These are phyloP conservation scores for Cryphonectria carpinicola DNA, from an alignment of 2,329 filamentous ascomycete species.

Conservation along the genomic window DNA sequence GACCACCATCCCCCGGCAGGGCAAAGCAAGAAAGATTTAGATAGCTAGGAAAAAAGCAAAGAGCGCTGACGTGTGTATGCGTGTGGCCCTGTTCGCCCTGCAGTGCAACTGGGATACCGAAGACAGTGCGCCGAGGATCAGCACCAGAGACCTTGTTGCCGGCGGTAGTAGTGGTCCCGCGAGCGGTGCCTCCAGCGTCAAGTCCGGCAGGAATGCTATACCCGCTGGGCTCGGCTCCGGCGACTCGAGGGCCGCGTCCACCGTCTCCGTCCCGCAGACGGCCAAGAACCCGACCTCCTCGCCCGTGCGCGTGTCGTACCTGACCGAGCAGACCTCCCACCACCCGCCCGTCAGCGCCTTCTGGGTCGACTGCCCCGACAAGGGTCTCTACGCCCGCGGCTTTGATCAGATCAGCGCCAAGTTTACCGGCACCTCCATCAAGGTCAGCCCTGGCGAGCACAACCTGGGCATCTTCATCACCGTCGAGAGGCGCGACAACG, in stretches of 20 bases:
- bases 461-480: conserved; percentile 96
- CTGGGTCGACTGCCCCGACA: conserved; percentile 88
- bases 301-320: conserved; percentile 81
- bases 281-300: conserved; percentile 46
- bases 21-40: not conserved
- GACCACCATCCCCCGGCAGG: not conserved
- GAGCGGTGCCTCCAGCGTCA: conserved; percentile 54
- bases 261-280: conserved; percentile 56
- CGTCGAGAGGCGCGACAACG: conserved; percentile 76
- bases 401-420: conserved; percentile 98
- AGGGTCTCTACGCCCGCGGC: conserved; percentile 83
- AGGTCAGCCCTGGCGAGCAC: conserved; percentile 87
- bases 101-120: conserved; percentile 96
- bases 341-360: conserved; percentile 97
- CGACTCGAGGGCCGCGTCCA: conserved; percentile 52
- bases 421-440: conserved; percentile 94
- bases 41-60: not conserved
- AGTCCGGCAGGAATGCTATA: conserved; percentile 43
- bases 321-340: conserved; percentile 97
- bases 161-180: conserved; percentile 37
- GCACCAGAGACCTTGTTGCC: conserved; percentile 50
- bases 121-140: conserved; percentile 71
- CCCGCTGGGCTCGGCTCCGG: conserved; percentile 31
- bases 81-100: conserved; percentile 24
- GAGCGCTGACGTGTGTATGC: conserved; percentile 16